Evolutionary conservation across 2,329 filamentous ascomycete species (phyloP), one percentile per base, ranked within the genome.

Genomic region (Penicillium corylophilum): DNA sequence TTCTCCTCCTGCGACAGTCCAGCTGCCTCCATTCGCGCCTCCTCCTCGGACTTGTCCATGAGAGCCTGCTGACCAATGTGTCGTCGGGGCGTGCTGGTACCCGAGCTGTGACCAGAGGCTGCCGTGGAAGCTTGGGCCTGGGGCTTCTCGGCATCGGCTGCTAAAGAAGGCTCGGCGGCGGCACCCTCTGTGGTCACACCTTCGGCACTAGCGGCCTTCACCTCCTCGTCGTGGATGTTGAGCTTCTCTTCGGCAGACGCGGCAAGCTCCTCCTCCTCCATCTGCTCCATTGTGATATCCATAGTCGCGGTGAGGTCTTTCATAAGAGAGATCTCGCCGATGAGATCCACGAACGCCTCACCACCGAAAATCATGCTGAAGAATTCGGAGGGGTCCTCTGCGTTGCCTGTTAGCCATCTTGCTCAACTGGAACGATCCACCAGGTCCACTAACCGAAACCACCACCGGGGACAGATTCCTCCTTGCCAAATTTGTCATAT

Each of bases 291-390:
- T 18, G 90, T 92, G 61, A 99, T 97, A 66, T 99, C 94, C 93
- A 99, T 97, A 40, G 92, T 96, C 66, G 91, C 90, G 16, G 93
- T 97, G 48, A 99, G 81, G 68, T 99, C 94, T 78, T 96, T 97
- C 89, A 99, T 96, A 51, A 99, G 84, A 45, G 90, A 94, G 63
- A 99, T 96, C 80, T 99, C 94, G 61, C 94, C 94, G 67, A 99
- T 97, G 80, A 94, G 90, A 77, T 99, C 93, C 55, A 88, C 80
- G 67, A 99, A 99, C 12, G 93, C 91, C 64, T 96, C 93, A 54
- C 94, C 94, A 63, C 94, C 94, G 69, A 99, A 99, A 64, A 99
- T 99, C 79, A 92, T 95, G 66, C 89, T 89, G 77, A 99, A 99
- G 82, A 99, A 99, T 75, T 99, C 94, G 59, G 91, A 83, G 1